These are phyloP conservation scores for Colletotrichum liriopes DNA, from an alignment of 2,329 filamentous ascomycete species.

Conservation along the genomic window DNA sequence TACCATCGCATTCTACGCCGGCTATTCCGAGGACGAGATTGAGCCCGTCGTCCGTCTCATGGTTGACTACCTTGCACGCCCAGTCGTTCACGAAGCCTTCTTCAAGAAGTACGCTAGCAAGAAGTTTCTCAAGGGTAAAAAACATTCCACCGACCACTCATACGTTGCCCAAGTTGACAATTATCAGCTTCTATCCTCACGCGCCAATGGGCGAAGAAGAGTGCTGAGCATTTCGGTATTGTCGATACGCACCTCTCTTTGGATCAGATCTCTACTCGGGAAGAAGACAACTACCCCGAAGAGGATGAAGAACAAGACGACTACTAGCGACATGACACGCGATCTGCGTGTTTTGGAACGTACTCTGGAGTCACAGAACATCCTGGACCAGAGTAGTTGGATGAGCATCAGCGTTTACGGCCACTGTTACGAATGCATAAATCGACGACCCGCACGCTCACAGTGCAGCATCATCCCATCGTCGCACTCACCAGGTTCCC, in stretches of 20 bases:
- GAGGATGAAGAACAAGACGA: slow-evolving; percentile 45
- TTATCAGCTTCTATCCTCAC: slow-evolving; percentile 87
- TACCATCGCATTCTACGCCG: slow-evolving; percentile 90
- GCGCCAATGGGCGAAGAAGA: slow-evolving; percentile 93
- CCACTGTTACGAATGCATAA: slow-evolving; percentile 53
- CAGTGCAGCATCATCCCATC: slow-evolving; percentile 14
- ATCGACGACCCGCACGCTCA: slow-evolving; percentile 46
- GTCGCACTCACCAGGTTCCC: slow-evolving; percentile 7
- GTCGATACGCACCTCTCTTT: slow-evolving; percentile 64
- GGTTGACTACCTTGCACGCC: slow-evolving; percentile 95
- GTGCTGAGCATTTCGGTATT: slow-evolving; percentile 72
- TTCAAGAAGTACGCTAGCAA: slow-evolving; percentile 99
- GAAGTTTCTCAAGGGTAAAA: slow-evolving; percentile 97
- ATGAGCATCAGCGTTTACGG: slow-evolving; percentile 42
- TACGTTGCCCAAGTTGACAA: slow-evolving; percentile 47
- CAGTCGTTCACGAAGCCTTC: slow-evolving; percentile 95
- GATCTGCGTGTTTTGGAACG: slow-evolving; percentile 43
- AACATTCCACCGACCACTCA: slow-evolving; percentile 1
- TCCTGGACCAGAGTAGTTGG: slow-evolving; percentile 45
- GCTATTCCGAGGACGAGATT: slow-evolving; percentile 94
- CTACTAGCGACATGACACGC: slow-evolving; percentile 39
- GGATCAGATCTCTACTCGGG: slow-evolving; percentile 60
- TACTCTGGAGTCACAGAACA: slow-evolving; percentile 47
- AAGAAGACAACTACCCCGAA: slow-evolving; percentile 50
- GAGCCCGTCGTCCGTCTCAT: slow-evolving; percentile 93